phyloP scores from a whole-genome alignment of 306 rosid species.

The Sindora glabra region DNA sequence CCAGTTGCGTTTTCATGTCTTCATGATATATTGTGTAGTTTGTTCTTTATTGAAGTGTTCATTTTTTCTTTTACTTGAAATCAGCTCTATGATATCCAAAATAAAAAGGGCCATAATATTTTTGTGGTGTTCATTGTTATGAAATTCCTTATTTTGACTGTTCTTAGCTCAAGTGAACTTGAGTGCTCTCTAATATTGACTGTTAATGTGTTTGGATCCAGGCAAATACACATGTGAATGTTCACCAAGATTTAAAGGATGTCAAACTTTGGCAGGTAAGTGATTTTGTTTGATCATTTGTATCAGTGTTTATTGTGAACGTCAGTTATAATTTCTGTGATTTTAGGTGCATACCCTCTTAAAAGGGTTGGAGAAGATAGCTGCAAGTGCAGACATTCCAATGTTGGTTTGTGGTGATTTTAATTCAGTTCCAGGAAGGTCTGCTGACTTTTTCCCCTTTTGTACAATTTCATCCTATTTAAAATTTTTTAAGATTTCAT shows the following conservation, averaged over 20 bases:
- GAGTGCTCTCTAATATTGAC: not conserved
- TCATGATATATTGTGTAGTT: not conserved
- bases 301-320: not conserved
- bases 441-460: not conserved
- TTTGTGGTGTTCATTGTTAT: not conserved
- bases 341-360: conserved; percentile 87
- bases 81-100: not conserved
- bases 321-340: conserved; percentile 14
- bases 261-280: conserved; percentile 98
- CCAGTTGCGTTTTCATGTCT: conserved; percentile 2
- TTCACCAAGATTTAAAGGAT: conserved; percentile 74
- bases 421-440: conserved; percentile 96
- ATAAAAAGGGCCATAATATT: not conserved
- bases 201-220: conserved; percentile 23
- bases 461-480: not conserved
- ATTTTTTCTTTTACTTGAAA: not conserved
- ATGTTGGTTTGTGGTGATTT: conserved; percentile 98
- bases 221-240: conserved; percentile 94
- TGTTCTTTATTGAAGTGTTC: not conserved
- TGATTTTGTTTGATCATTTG: conserved; percentile 6
- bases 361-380: conserved; percentile 94
- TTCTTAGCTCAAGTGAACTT: not conserved
- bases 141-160: not conserved
- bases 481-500: not conserved
- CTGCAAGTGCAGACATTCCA: conserved; percentile 94